Conservation (phyloP, 1,139 yeast species). For the Tardiomyces blankii region DNA sequence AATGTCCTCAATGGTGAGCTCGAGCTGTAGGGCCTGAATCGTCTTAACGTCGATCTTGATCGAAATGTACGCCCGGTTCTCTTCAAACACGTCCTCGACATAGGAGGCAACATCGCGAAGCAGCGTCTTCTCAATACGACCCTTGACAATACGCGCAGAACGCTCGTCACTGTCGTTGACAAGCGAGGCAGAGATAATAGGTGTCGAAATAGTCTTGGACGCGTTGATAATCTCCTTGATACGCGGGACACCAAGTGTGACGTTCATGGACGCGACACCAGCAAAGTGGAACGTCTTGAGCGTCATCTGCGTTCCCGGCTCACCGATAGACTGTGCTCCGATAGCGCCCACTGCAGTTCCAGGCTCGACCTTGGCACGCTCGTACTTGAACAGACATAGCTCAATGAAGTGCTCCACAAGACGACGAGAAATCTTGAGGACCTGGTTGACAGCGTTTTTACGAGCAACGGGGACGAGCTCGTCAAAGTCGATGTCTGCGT, state of each 20-base stretch:
- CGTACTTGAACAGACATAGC: constrained; percentile 72
- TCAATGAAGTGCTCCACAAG: constrained; percentile 60
- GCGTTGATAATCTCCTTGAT: constrained; percentile 98
- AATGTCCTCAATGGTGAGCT: constrained; percentile 74
- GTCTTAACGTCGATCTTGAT: constrained; percentile 76
- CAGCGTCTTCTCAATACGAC: constrained; percentile 88
- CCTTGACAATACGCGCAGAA: constrained; percentile 97
- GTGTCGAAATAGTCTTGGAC: constrained; percentile 88
- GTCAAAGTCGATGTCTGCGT: constrained; percentile 36
- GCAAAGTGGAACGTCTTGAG: constrained; percentile 98
- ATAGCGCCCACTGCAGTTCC: constrained; percentile 99
- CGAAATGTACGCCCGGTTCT: constrained; percentile 66
- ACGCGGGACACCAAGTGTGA: constrained; percentile 98
- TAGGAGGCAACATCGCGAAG: constrained; percentile 77
- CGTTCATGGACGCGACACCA: constrained; percentile 99
- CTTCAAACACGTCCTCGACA: constrained; percentile 88
- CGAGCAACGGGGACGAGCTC: constrained; percentile 25
- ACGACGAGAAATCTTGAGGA: constrained; percentile 54
- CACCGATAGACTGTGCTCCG: constrained; percentile 98
- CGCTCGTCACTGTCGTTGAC: constrained; percentile 93
- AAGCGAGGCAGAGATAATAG: constrained; percentile 87
- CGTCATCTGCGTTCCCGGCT: constrained; percentile 99
- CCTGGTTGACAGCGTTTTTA: constrained; percentile 53
- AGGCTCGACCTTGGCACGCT: constrained; percentile 90
- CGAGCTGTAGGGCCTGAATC: constrained; percentile 82